These are phyloP conservation scores for Penicillium coprophilum DNA, from an alignment of 495 filamentous ascomycete genomes.

Conservation along the genomic window DNA sequence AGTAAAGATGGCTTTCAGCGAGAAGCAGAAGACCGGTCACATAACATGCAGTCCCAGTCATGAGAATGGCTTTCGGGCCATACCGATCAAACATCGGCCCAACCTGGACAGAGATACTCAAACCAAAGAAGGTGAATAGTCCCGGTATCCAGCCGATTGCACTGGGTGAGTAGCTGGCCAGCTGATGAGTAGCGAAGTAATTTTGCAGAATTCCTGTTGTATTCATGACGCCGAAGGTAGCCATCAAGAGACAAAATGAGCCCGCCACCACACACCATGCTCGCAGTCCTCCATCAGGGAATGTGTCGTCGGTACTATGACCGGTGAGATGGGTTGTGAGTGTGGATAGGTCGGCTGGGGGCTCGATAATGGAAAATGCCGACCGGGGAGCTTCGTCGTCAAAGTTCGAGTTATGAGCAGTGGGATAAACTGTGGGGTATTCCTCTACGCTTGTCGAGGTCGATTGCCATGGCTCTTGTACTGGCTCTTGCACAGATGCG, in stretches of 20 bases:
- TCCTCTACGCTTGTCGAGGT: not conserved
- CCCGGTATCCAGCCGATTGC: conserved; percentile 67
- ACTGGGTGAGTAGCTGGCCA: conserved; percentile 52
- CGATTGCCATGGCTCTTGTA: conserved; percentile 5
- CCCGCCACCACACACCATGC: conserved; percentile 66
- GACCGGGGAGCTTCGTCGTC: conserved; percentile 20
- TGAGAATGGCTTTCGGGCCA: conserved; percentile 54
- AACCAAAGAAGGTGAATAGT: conserved; percentile 60
- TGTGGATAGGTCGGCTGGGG: conserved; percentile 21
- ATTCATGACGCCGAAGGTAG: conserved; percentile 62
- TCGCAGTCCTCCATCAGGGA: conserved; percentile 59
- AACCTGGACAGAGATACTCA: conserved; percentile 61
- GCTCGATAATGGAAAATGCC: conserved; percentile 26
- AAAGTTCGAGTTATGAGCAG: not conserved
- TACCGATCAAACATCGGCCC: conserved; percentile 66
- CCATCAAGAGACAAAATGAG: conserved; percentile 61
- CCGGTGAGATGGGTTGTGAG: conserved; percentile 25
- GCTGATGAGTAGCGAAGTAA: conserved; percentile 60
- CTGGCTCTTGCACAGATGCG: not conserved
- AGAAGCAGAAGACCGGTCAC: conserved; percentile 55
- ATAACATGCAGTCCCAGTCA: conserved; percentile 51
- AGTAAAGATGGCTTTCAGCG: conserved; percentile 54
- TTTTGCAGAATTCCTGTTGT: conserved; percentile 62
- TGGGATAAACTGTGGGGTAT: not conserved
- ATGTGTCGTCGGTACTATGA: conserved; percentile 32